A percentile compares a stretch with the other conserved stretches of the same genome.
Evolutionary conservation across 345 rosid species (phyloP).

Genomic region (Eutrema japonicum): DNA sequence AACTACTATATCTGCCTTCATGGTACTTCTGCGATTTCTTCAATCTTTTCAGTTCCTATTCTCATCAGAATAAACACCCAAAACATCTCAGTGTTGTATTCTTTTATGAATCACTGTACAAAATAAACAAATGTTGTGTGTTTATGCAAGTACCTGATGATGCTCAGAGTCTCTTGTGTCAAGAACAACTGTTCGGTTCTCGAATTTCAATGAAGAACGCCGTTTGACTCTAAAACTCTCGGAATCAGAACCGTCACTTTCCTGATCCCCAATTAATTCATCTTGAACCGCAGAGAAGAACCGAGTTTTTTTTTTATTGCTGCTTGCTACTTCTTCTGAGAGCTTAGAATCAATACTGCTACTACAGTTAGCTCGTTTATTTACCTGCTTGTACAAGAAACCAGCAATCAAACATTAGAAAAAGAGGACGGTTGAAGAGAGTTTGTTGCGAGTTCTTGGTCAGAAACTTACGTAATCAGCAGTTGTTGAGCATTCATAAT

Average conservation of each 20-base stretch:
- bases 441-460: constrained; percentile 1
- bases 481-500: constrained; percentile 46
- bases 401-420: neutral
- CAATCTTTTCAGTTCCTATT: constrained; percentile 33
- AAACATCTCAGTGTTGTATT: neutral
- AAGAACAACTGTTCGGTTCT: constrained; percentile 57
- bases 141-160: constrained; percentile 59
- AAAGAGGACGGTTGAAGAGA: neutral
- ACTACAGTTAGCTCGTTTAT: constrained; percentile 49
- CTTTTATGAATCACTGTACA: neutral
- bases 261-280: constrained; percentile 49
- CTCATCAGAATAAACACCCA: neutral
- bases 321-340: constrained; percentile 49
- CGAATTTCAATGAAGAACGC: constrained; percentile 67
- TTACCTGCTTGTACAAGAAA: constrained; percentile 49
- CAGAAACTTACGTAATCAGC: constrained; percentile 60
- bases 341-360: constrained; percentile 47
- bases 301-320: constrained; percentile 40
- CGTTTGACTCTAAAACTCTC: constrained; percentile 94
- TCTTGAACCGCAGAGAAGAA: constrained; percentile 50
- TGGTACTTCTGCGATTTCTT: constrained; percentile 30
- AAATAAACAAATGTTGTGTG: neutral
- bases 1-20: constrained; percentile 39
- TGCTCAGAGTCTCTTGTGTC: constrained; percentile 50
- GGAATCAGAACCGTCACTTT: constrained; percentile 83